Base-by-base conservation (phyloP, 169 alveolate species). In the Plasmodium yoelii region DNA sequence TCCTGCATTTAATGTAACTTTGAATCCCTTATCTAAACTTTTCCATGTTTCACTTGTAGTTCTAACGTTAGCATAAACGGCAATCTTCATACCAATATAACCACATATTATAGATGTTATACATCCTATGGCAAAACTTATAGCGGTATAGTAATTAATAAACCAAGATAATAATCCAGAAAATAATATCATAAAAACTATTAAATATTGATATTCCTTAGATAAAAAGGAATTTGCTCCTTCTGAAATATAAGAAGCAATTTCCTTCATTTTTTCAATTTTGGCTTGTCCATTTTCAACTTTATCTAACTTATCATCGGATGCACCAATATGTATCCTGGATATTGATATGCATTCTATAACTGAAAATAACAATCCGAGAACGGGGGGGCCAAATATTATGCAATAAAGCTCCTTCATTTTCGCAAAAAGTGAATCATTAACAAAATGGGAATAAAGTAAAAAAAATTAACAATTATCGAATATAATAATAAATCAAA, bases 201-300 rank as follows among this genome's bases (percentile, higher is more conserved):
- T 72, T 56, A 97, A 80, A 92, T 92, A 95, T 61, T 80, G 88
- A 90, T 96, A 96, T 90, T 96, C 98, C 44, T 95, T 94, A 47
- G 59, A 57, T 56, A 97, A 94, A 93, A 97, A 97, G 34, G 98
- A 96, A 65, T 65, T 93, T 28, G 98, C 98, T 46, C 98, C 98
- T 74, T 94, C 95, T 8, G 96, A 92, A 87, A 96, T 95, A 88
- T 91, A 74, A 42, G 71, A 42, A 15, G 96, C 93, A n/a, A 95
- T 93, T 57, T 88, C 93, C 61, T 82, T 88, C 96, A 94, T 94
- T 74, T 86, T 74, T 10, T 88, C 89, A 13, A 93, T 88, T 73
- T 84, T 70, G 19, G 19, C 59, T 26, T 19, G 56, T 18, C 90
- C 90, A 67, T 82, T 71, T 82, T 82, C 90, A 13, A 82, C 10